phyloP scores from a whole-genome alignment of 768 basidiomycete genomes.

The Podaxis sp. region DNA sequence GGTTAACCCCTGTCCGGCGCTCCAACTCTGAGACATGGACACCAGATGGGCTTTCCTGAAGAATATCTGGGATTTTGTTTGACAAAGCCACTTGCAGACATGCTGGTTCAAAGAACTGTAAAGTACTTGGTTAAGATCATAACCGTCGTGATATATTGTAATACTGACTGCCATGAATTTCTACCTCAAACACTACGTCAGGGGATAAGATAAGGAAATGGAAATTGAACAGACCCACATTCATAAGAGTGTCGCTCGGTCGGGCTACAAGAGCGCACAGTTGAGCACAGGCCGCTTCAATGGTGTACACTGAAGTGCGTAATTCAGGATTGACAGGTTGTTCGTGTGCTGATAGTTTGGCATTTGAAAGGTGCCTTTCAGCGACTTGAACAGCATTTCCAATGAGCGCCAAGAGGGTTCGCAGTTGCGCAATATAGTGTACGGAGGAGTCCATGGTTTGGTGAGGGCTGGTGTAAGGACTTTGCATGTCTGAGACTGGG shows the following conservation, averaged over 20 bases:
- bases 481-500: neutral
- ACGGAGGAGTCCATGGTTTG: neutral
- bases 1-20: slow-evolving; percentile 24
- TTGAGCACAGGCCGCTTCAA: slow-evolving; percentile 30
- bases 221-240: slow-evolving; percentile 19
- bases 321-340: slow-evolving; percentile 29
- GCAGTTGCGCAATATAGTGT: slow-evolving; percentile 5
- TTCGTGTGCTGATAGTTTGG: slow-evolving; percentile 13
- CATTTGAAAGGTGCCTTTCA: slow-evolving; percentile 31
- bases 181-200: neutral
- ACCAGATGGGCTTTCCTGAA: slow-evolving; percentile 30
- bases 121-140: neutral
- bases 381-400: slow-evolving; percentile 19
- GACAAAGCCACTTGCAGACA: slow-evolving; percentile 29
- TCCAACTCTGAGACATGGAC: slow-evolving; percentile 29
- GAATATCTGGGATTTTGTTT: slow-evolving; percentile 31
- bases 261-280: slow-evolving; percentile 22
- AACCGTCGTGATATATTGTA: too few relatives aligned
- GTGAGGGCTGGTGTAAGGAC: neutral
- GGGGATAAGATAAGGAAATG: neutral
- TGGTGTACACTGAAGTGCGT: slow-evolving; percentile 27
- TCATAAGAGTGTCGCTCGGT: slow-evolving; percentile 24
- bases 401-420: slow-evolving; percentile 21
- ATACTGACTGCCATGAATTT: neutral
- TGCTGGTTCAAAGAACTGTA: slow-evolving; percentile 25